Evolutionary conservation across 2,329 filamentous ascomycete genomes (phyloP), one percentile per base, ranked within the genome.

Genomic region (Aspergillus quadricinctus): DNA sequence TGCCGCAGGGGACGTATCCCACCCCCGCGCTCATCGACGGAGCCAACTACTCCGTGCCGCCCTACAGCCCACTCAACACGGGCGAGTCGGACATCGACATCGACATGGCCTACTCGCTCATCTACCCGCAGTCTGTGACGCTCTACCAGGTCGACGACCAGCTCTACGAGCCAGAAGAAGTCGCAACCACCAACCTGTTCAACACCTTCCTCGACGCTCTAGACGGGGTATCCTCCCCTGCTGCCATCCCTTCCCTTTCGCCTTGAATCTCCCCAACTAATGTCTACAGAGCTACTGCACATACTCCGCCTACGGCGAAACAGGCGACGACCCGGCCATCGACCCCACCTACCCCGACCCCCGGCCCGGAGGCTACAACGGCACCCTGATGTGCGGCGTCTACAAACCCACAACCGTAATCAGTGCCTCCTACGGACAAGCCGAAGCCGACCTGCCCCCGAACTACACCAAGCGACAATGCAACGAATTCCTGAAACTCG

Each of bases 391-490:
- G 60, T 81, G 79, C 56, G 78, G 78, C 7, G 73, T 79, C 21
- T 82, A 78, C 71, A 74, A 78, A 61, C 80, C 81, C 2, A 81
- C 82, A 9, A 82, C 83, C 59, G 82, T 84, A 6, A 77, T 84
- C 57, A 79, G 77, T 40, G 81, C 86, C 61, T 82, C 79, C 3
- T 84, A 85, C 65, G 81, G 81, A 49, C 79, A 79, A 45, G 75
- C 79, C 46, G 83, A 86, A 68, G 69, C 72, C 4, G 79, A 80
- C 23, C 73, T 85, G 21, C 82, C 83, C 0, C 69, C 76, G 4
- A 73, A 71, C 59, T 87, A 87, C 69, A 80, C 83, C 61, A 72
- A 79, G 60, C 70, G 75, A 3, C 75, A 78, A 59, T 77, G 75
- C 60, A 72, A 72, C 48, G 74, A 77, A 43, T 79, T 81, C 61